Evolutionary conservation across 371 early-diverging fungal species (phyloP), one percentile per base, ranked within the genome.

Genomic region (Amoeboaphelidium protococcarum): DNA sequence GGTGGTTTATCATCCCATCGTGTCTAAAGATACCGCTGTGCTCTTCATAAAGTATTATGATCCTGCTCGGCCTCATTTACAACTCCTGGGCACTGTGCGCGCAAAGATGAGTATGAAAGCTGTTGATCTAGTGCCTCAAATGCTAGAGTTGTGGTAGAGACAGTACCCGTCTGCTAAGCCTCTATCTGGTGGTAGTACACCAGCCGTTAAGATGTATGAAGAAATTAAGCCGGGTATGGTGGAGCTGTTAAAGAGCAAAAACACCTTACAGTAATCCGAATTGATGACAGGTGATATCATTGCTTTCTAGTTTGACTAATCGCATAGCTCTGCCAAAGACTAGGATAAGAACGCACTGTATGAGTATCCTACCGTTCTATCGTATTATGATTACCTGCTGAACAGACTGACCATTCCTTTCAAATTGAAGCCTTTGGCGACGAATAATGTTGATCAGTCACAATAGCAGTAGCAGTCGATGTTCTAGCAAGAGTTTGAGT

Each of bases 161-260:
- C n/a, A n/a, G n/a, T n/a, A n/a, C n/a, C n/a, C n/a, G n/a, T n/a
- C n/a, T n/a, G n/a, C n/a, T n/a, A n/a, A n/a, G n/a, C n/a, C n/a
- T n/a, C n/a, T n/a, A n/a, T n/a, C n/a, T n/a, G 0, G 57, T 82
- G 22, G 66, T 78, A 2, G 49, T 62, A 1, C 63, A 62, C 45
- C 73, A 74, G 57, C 68, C 0, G 31, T 88, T 22, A 50, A 56
- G 41, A 51, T 86, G 3, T 85, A 64, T 51, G 89, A 90, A 47
- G 95, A 94, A 63, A 74, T 89, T 57, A 86, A 87, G 64, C 82
- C 85, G 0, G 68, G 67, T 2, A 78, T 85, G 80, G 76, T 91
- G 47, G 89, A 86, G 41, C 53, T 52, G 4, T 64, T 83, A 60
- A 40, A 60, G 31, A 40, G 56, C 23, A 64, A 67, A 43, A 22